Base-by-base conservation (phyloP, 1,284 basidiomycete genomes). In the Agroathelia rolfsii region DNA sequence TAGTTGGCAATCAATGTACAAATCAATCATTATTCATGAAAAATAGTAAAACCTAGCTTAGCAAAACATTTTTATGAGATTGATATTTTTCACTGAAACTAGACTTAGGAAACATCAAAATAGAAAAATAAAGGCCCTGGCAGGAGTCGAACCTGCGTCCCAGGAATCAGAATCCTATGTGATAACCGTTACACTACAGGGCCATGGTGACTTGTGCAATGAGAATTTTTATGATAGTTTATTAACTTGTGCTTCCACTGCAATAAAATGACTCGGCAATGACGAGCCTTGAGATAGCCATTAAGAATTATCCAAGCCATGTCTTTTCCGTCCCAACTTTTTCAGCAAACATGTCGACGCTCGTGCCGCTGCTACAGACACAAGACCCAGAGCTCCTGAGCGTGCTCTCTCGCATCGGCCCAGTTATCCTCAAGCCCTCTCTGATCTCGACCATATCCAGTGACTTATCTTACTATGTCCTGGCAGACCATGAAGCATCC, bases 361-460 rank as follows among this genome's bases (percentile, higher is more conserved):
- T 82, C 51, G 52, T 83, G 28, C 75, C 74, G 32, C 58, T 84
- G 40, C 48, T 80, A 42, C 70, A 76, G 41, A 50, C 58, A 39
- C 47, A 57, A 24, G 53, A 60, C 28, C 53, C 52, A 17, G 58
- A 62, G 4, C 64, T 89, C 15, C 55, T 83, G 35, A 49, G 62
- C 20, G 68, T 77, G 2, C 69, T 89, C 36, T 59, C 69, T 28
- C 74, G 87, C 14, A 69, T 93, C 34, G 81, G 82, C 1, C 86
- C 90, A 8, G 52, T 92, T 39, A 66, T 92, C 33, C 49, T 77
- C 30, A 64, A 60, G n/a, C 51, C 51, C 1, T 37, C 49, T 43
- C 52, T 52, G 45, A 20, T 46, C 38, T 35, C 52, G 48, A 13
- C 44, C 42, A 42, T 48, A 56, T 45, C 52, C 54, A 30, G 36